Base-by-base conservation (phyloP, 1,284 basidiomycete species). In the Moesziomyces parantarcticus region DNA sequence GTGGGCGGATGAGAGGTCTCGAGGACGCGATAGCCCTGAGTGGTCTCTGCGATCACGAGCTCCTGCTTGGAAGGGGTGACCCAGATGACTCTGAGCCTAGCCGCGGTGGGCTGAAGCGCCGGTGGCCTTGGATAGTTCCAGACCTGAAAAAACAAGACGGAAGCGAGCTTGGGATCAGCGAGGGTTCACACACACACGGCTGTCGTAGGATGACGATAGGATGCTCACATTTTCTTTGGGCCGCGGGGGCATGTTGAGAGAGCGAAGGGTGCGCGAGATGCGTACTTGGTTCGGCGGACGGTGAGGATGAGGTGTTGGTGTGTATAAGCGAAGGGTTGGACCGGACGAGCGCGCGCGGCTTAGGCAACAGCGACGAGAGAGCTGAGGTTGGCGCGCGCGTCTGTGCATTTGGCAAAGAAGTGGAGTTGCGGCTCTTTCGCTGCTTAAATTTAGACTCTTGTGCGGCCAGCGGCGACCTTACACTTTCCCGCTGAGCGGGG, bases 121-220 rank as follows among this genome's bases (percentile, higher is more conserved):
- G 81, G 79, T 4, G 81, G 81, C 25, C 81, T 71, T 13, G 81
- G 81, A 47, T 82, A 82, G 55, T 73, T 72, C 81, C 81, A 82
- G 32, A 80, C 78, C 51, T 77, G 50, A 8, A n/a, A n/a, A 20
- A 14, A 11, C 3, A 11, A 23, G 20, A 34, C 9, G 22, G 18
- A 9, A 22, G 26, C 5, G 23, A 49, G 2, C 29, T 13, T 22
- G 21, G 16, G 20, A 13, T 16, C 6, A 39, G 3, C 29, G 22
- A 39, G 45, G 8, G 29, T 13, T 46, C 21, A 9, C 25, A 44
- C 11, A 39, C 13, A 43, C 23, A 23, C 26, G 36, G 22, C 11
- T n/a, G 39, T 18, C 23, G 53, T 29, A 36, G 39, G 23, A 13
- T 7, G 25, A 14, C 20, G 25, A 14, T 44, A 13, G 11, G 49